These are phyloP conservation scores for Fraxinus baroniana DNA, from an alignment of 305 asterid species.

Conservation along the genomic window DNA sequence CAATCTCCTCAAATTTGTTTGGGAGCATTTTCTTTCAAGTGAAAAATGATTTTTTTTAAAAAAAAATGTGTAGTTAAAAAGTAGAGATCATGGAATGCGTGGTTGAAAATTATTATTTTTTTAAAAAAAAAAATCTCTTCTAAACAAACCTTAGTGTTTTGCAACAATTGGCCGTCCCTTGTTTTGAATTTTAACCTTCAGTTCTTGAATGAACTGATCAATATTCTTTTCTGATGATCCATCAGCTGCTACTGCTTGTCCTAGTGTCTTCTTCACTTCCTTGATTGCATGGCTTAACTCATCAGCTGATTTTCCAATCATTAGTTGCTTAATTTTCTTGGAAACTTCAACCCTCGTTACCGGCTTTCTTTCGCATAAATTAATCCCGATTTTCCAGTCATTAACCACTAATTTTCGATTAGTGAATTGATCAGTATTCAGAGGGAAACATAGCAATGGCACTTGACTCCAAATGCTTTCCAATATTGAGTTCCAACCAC, in stretches of 20 bases:
- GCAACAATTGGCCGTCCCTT: background rate
- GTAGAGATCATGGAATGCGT: background rate
- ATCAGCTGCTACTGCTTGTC: slow-evolving; percentile 19
- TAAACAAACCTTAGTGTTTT: background rate
- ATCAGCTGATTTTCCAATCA: slow-evolving; percentile 16
- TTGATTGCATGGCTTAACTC: slow-evolving; percentile 25
- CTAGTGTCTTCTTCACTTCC: slow-evolving; percentile 24
- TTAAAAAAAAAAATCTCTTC: background rate
- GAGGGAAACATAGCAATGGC: slow-evolving; percentile 37
- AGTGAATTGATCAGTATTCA: slow-evolving; percentile 40
- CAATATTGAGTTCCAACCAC: slow-evolving; percentile 38
- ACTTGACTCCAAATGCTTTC: slow-evolving; percentile 36
- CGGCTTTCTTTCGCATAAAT: slow-evolving; percentile 28
- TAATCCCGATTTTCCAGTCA: slow-evolving; percentile 40
- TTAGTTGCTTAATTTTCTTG: slow-evolving; percentile 26
- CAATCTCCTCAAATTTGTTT: background rate
- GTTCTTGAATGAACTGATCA: slow-evolving; percentile 23
- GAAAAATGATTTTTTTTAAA: background rate
- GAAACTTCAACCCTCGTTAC: slow-evolving; percentile 25
- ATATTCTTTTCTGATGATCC: slow-evolving; percentile 40
- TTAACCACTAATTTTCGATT: slow-evolving; percentile 33
- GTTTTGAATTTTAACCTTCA: background rate
- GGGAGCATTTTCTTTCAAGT: background rate
- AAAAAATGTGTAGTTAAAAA: background rate
- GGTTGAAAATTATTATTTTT: background rate